Evolutionary conservation across 192 early-diverging fungal genomes (phyloP), one percentile per base, ranked within the genome.

Genomic region (Nowakowskiella sp.): DNA sequence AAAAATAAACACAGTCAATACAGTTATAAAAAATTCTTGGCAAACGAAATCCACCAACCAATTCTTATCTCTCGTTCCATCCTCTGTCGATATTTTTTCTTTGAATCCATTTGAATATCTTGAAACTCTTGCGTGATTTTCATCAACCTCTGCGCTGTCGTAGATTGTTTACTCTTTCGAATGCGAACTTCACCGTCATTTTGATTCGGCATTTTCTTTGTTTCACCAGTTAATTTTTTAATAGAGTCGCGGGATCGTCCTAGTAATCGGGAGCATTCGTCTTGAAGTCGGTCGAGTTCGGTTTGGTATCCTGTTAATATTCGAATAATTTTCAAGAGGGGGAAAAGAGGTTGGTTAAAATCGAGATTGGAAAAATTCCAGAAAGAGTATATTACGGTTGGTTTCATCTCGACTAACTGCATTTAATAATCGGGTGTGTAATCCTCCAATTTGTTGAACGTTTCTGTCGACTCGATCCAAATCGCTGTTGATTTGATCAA

Each of bases 61-160:
- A 77, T 71, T 1, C 66, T 46, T 49, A 77, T 69, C 60, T 77
- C 68, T 6, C 75, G 55, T 48, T 72, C 75, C 61, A 77, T 73
- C 6, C 61, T 49, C 42, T 66, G 57, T 27, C 68, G 65, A 44
- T 72, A 74, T 47, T 71, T 60, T 24, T 61, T 33, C 50, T 71
- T 77, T 54, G 52, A 61, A 23, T 51, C 24, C 19, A 42, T 25
- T 46, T 77, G 75, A 4, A 55, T 43, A 2, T 60, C n/a, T 31
- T 67, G 67, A 39, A 66, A 74, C n/a, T 51, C 46, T 26, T 64
- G 55, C 1, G 68, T 71, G 42, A 65, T 66, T 16, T 61, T 51
- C 54, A 71, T 53, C 10, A 77, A 49, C 46, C 58, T 65, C 36
- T 61, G 60, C 2, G 75, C 75, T 19, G 66, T 36, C 2, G 45